Evolutionary conservation across 306 rosid genomes (phyloP).

Genomic region (Cucumis melo): DNA sequence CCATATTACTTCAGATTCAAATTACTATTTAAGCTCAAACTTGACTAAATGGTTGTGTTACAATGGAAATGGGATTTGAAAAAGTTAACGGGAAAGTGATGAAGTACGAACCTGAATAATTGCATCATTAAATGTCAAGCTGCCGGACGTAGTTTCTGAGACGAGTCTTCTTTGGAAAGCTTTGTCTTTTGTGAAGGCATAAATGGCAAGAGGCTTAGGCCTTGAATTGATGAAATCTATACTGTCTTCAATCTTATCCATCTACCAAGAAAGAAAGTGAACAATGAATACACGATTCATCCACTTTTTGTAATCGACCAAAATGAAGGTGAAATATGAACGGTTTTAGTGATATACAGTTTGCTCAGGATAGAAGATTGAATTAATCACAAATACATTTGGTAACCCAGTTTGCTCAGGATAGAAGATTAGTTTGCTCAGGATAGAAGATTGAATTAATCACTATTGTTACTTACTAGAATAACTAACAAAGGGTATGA

Average conservation of each 20-base stretch:
- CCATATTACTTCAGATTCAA: not conserved
- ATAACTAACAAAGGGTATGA: no score
- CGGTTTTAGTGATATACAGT: no score
- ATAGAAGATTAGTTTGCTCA: no score
- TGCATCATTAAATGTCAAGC: constrained; percentile 44
- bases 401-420: no score
- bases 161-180: constrained; percentile 35
- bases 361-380: no score
- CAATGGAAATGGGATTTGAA: not conserved
- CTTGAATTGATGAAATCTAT: constrained; percentile 48
- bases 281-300: not conserved
- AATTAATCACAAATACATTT: no score
- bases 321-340: no score
- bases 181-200: constrained; percentile 46
- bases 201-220: constrained; percentile 54
- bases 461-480: no score
- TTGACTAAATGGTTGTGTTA: not conserved
- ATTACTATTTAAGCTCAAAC: not conserved
- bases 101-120: constrained; percentile 43
- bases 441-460: no score
- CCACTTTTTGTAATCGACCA: not conserved
- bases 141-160: constrained; percentile 68
- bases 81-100: not conserved
- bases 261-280: constrained; percentile 15
- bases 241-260: constrained; percentile 64